phyloP scores from a whole-genome alignment of 2,329 filamentous ascomycete species.

The Aspergillus floridensis region DNA sequence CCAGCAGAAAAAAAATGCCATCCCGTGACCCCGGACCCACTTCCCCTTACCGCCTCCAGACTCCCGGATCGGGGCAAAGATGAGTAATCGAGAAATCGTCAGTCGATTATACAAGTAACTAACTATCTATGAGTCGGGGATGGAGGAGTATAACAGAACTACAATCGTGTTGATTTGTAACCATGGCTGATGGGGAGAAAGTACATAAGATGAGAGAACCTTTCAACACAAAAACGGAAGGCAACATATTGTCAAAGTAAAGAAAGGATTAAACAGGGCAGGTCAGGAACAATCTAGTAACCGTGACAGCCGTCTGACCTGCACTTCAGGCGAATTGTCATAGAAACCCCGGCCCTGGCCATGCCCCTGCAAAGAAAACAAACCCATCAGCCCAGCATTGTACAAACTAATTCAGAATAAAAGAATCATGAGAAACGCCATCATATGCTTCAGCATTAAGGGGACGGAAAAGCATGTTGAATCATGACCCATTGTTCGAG shows the following conservation, averaged over 20 bases:
- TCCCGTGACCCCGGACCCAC: constrained; percentile 15
- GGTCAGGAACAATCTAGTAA: neutral
- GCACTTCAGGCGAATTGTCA: constrained; percentile 37
- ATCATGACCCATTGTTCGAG: constrained; percentile 10
- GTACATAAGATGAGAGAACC: neutral
- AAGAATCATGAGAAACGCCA: constrained; percentile 30
- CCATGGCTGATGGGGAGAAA: neutral
- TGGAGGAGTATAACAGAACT: neutral
- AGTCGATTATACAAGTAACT: too few relatives aligned
- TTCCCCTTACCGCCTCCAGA: constrained; percentile 14
- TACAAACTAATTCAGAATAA: constrained; percentile 22
- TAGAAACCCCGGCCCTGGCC: constrained; percentile 6
- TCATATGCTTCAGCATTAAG: constrained; percentile 34
- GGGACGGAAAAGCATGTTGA: constrained; percentile 15
- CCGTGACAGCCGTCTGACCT: constrained; percentile 34
- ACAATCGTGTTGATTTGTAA: neutral
- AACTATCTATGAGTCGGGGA: too few relatives aligned
- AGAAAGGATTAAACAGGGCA: neutral
- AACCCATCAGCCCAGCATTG: constrained; percentile 16
- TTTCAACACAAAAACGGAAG: neutral
- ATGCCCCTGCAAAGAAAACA: neutral
- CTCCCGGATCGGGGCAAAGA: neutral
- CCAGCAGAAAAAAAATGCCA: constrained; percentile 15
- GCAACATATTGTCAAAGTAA: neutral
- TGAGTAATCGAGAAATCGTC: neutral